A percentile compares a stretch with the other conserved stretches of the same genome.
Evolutionary conservation across 495 filamentous ascomycete genomes (phyloP).

Genomic region (Venustampulla echinocandica): DNA sequence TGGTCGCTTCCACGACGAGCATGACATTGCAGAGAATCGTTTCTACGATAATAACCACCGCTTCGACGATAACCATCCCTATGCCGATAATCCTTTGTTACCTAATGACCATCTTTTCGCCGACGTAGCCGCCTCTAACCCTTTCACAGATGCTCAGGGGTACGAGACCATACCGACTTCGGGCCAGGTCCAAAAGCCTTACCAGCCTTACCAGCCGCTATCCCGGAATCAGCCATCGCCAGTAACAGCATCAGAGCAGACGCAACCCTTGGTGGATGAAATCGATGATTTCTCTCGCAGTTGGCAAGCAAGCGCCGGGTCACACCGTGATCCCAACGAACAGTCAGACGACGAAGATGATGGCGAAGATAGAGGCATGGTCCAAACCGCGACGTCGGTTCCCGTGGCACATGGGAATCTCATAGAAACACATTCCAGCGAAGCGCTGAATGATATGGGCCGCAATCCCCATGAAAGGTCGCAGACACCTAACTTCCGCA

Average conservation of each 20-base stretch:
- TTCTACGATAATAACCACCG: not conserved
- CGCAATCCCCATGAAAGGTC: too few species aligned
- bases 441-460: too few species aligned
- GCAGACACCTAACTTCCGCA: too few species aligned
- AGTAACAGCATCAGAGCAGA: not conserved
- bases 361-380: not conserved
- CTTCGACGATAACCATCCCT: too few species aligned
- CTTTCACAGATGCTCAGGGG: not conserved
- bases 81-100: too few species aligned
- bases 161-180: not conserved
- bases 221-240: not conserved
- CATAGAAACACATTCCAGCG: too few species aligned
- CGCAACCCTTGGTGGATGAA: slow-evolving; percentile 2
- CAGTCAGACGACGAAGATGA: not conserved
- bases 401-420: too few species aligned
- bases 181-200: not conserved
- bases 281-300: slow-evolving; percentile 14
- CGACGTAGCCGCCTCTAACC: not conserved
- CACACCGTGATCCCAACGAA: not conserved
- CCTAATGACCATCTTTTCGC: too few species aligned
- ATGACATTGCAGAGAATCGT: not conserved
- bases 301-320: slow-evolving; percentile 5
- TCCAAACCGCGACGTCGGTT: not conserved
- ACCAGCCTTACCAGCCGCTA: not conserved
- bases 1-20: not conserved